A percentile compares a stretch with the other conserved stretches of the same genome.
These are phyloP conservation scores for Mycena crocata DNA, from an alignment of 768 basidiomycete genomes.

Conservation along the genomic window DNA sequence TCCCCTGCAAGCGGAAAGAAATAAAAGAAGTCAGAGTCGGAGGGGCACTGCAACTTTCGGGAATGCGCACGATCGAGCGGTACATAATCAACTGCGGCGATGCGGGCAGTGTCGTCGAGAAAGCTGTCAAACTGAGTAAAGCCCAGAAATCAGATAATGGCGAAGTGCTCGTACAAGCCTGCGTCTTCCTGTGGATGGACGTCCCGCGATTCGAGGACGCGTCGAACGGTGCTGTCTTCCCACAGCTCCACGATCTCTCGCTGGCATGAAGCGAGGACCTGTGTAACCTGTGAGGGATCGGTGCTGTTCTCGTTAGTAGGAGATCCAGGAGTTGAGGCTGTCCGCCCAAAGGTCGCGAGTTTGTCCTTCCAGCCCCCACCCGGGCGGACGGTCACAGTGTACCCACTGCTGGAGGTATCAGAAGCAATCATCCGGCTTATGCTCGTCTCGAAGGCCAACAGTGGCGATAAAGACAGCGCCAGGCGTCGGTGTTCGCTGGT, in stretches of 20 bases:
- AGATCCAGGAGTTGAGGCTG: background rate
- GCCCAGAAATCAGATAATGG: background rate
- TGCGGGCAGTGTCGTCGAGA: constrained; percentile 62
- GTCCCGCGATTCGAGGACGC: constrained; percentile 52
- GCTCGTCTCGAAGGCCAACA: constrained; percentile 58
- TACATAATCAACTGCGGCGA: constrained; percentile 57
- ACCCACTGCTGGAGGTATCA: constrained; percentile 42
- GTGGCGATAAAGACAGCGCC: constrained; percentile 38
- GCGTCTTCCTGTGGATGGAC: constrained; percentile 59
- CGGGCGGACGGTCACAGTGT: constrained; percentile 52
- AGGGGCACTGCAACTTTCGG: background rate
- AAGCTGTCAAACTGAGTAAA: constrained; percentile 50
- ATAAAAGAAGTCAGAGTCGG: background rate
- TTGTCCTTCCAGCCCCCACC: constrained; percentile 58
- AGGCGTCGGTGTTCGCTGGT: constrained; percentile 22
- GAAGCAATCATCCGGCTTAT: constrained; percentile 48
- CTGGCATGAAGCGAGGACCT: constrained; percentile 52
- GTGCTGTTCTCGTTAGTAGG: background rate
- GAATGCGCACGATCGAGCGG: constrained; percentile 58
- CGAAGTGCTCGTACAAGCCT: constrained; percentile 57
- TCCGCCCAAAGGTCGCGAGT: constrained; percentile 32
- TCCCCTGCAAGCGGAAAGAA: constrained; percentile 47
- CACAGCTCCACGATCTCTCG: constrained; percentile 62
- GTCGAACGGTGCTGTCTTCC: constrained; percentile 56
- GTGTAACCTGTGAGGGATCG: constrained; percentile 20